phyloP scores from a whole-genome alignment of 495 filamentous ascomycete species.

The Lophium mytilinum region DNA sequence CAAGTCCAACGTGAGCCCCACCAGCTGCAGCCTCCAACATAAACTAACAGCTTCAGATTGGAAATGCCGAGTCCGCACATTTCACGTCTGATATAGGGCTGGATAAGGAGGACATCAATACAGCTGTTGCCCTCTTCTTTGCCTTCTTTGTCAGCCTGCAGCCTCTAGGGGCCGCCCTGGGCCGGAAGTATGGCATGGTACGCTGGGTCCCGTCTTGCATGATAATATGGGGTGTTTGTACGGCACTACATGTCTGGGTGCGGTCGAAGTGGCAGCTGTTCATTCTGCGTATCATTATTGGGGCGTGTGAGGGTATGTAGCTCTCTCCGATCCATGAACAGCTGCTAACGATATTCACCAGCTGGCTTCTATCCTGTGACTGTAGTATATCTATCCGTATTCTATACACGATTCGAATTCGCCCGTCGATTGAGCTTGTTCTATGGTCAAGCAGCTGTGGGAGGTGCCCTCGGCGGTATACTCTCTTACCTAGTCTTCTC shows the following conservation, averaged over 20 bases:
- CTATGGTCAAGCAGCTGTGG: slow-evolving; percentile 50
- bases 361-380: slow-evolving; percentile 49
- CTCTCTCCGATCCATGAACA: background rate
- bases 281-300: slow-evolving; percentile 38
- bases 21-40: background rate
- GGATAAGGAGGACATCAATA: slow-evolving; percentile 42
- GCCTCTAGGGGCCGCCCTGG: slow-evolving; percentile 48
- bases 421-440: slow-evolving; percentile 46
- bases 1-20: slow-evolving; percentile 34
- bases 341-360: background rate
- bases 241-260: slow-evolving; percentile 39
- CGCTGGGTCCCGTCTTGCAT: slow-evolving; percentile 49
- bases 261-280: slow-evolving; percentile 33
- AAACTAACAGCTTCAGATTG: slow-evolving; percentile 26
- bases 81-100: slow-evolving; percentile 44
- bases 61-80: slow-evolving; percentile 45
- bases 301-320: slow-evolving; percentile 33
- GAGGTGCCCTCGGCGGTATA: slow-evolving; percentile 48
- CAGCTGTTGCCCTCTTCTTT: slow-evolving; percentile 48
- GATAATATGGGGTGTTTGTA: slow-evolving; percentile 48
- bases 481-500: slow-evolving; percentile 39
- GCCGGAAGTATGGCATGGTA: slow-evolving; percentile 42
- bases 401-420: slow-evolving; percentile 50
- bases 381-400: slow-evolving; percentile 45
- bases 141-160: slow-evolving; percentile 49